These are phyloP conservation scores for Trichoderma koningii DNA, from an alignment of 2,329 filamentous ascomycete species.

Conservation along the genomic window DNA sequence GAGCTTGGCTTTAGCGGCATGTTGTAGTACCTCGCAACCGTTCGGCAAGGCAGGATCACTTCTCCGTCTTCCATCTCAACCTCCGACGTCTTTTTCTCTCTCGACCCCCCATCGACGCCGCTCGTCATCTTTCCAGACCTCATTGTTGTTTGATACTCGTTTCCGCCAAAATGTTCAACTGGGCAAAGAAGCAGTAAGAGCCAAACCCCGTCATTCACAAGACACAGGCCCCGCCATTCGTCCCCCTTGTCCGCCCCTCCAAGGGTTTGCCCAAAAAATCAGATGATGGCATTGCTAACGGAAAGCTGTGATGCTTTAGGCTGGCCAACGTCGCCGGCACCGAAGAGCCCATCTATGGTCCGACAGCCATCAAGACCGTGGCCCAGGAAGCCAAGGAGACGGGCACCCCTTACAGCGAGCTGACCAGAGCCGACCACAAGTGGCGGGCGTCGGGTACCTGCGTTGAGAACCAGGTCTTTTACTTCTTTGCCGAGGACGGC, in stretches of 20 bases:
- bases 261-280: slow-evolving; percentile 5
- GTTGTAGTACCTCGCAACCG: neutral
- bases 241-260: neutral
- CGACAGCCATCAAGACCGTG: slow-evolving; percentile 82
- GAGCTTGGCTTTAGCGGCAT: slow-evolving; percentile 2
- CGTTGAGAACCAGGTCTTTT: slow-evolving; percentile 95
- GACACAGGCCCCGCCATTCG: slow-evolving; percentile 14
- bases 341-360: slow-evolving; percentile 93
- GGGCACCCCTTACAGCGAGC: slow-evolving; percentile 72
- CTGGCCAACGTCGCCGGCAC: slow-evolving; percentile 86
- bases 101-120: slow-evolving; percentile 4
- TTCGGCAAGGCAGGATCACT: neutral
- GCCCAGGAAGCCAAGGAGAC: slow-evolving; percentile 71
- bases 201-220: neutral
- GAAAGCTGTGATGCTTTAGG: slow-evolving; percentile 42
- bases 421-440: slow-evolving; percentile 74
- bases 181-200: slow-evolving; percentile 86
- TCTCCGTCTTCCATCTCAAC: slow-evolving; percentile 19
- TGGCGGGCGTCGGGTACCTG: slow-evolving; percentile 83
- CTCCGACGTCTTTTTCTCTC: slow-evolving; percentile 2
- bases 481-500: slow-evolving; percentile 79
- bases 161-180: slow-evolving; percentile 74
- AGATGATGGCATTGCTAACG: slow-evolving; percentile 14
- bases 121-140: neutral
- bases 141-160: neutral